Conservation (phyloP, 1,284 basidiomycete genomes). For the Pulchroboletus neoregius region DNA sequence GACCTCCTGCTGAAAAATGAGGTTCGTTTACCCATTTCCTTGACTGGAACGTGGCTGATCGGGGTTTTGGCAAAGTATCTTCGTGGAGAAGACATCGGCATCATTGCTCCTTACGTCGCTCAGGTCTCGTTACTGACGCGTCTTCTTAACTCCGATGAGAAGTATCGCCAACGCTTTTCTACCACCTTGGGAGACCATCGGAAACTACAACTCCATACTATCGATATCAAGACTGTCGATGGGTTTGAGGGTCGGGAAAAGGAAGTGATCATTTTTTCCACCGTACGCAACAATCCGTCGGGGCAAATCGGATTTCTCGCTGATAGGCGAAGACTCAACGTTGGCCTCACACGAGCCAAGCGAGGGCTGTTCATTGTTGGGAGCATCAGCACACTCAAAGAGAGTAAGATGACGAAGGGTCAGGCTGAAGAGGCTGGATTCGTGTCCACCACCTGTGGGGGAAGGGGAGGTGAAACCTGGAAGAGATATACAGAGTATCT, state of each 20-base stretch:
- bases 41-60: constrained; percentile 14
- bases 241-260: constrained; percentile 95
- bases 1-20: constrained; percentile 74
- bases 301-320: constrained; percentile 86
- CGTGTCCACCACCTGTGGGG: constrained; percentile 22
- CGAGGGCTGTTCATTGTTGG: constrained; percentile 81
- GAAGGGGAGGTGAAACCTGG: constrained; percentile 57
- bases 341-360: constrained; percentile 84
- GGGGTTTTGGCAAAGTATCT: constrained; percentile 45
- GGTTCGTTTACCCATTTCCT: constrained; percentile 39
- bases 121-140: constrained; percentile 71
- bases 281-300: constrained; percentile 73
- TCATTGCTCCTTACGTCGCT: constrained; percentile 84
- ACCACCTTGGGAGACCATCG: constrained; percentile 59
- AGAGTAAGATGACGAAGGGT: constrained; percentile 37
- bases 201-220: constrained; percentile 55
- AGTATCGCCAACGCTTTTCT: constrained; percentile 50
- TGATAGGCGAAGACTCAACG: constrained; percentile 84
- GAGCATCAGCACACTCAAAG: constrained; percentile 64
- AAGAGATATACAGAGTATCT: constrained; percentile 55
- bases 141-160: constrained; percentile 54
- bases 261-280: constrained; percentile 86
- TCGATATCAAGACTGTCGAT: constrained; percentile 88
- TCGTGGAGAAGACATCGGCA: constrained; percentile 71
- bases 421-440: constrained; percentile 14